Evolutionary conservation across 257 asterid species (phyloP).

Genomic region (Petunia secreta): DNA sequence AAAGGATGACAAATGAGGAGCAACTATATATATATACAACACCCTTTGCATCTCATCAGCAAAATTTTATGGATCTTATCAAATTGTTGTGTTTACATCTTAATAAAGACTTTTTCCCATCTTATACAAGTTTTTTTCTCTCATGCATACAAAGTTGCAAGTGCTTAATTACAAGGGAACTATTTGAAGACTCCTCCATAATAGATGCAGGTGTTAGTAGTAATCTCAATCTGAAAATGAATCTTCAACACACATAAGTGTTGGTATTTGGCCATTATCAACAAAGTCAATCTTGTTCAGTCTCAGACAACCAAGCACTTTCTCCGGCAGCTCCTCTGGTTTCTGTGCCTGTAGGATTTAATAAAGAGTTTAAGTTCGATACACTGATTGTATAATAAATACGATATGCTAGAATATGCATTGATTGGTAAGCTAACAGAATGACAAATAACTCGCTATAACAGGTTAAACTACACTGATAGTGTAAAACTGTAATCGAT

Average conservation of each 20-base stretch:
- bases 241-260: constrained; percentile 47
- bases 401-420: neutral
- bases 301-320: constrained; percentile 70
- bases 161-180: constrained; percentile 1
- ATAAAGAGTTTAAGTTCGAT: neutral
- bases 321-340: constrained; percentile 85
- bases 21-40: too few species aligned
- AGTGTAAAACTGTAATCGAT: neutral
- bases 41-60: neutral
- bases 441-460: too few species aligned
- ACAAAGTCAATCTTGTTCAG: constrained; percentile 76
- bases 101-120: neutral
- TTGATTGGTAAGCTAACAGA: neutral
- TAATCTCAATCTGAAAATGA: constrained; percentile 16
- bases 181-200: neutral
- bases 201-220: neutral
- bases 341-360: constrained; percentile 65
- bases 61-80: neutral
- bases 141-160: neutral
- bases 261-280: constrained; percentile 76
- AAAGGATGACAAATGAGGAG: too few species aligned
- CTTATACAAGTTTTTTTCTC: neutral
- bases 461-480: neutral
- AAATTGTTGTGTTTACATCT: neutral
- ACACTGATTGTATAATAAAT: neutral